Evolutionary conservation across 73 alveolate genomes (phyloP).

Genomic region (Strombidium stylifer): DNA sequence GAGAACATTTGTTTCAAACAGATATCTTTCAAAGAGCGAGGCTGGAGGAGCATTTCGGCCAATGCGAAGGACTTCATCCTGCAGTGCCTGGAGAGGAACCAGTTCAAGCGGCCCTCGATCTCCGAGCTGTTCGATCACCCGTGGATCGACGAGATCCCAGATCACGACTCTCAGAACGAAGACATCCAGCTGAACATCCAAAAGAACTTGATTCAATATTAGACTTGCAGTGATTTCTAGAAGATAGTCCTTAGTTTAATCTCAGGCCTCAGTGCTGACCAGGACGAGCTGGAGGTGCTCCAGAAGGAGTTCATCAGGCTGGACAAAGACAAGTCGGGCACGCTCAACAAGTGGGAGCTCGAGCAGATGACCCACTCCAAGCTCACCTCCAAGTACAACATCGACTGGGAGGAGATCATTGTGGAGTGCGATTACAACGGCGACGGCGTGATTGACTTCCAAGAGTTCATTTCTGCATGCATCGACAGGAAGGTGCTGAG

Average conservation of each 20-base stretch:
- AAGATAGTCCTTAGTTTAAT: slow-evolving; percentile 8
- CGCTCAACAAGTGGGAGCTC: slow-evolving; percentile 33
- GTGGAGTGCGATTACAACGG: slow-evolving; percentile 60
- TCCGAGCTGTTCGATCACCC: slow-evolving; percentile 75
- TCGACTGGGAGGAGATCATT: slow-evolving; percentile 13
- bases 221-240: slow-evolving; percentile 12
- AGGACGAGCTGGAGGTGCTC: slow-evolving; percentile 15
- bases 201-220: slow-evolving; percentile 7
- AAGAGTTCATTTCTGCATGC: slow-evolving; percentile 72
- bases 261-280: slow-evolving; percentile 2
- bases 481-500: slow-evolving; percentile 36
- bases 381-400: not conserved
- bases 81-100: slow-evolving; percentile 66
- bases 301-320: slow-evolving; percentile 23
- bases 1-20: slow-evolving; percentile 17
- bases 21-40: slow-evolving; percentile 16
- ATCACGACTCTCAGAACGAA: not conserved
- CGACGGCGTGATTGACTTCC: slow-evolving; percentile 63
- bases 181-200: slow-evolving; percentile 3
- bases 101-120: slow-evolving; percentile 68
- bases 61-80: slow-evolving; percentile 70
- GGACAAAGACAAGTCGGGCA: slow-evolving; percentile 48
- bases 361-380: not conserved
- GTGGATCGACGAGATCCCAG: slow-evolving; percentile 41
- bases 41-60: slow-evolving; percentile 45